These are phyloP conservation scores for Immersiella caudata DNA, from an alignment of 495 filamentous ascomycete species.

Conservation along the genomic window DNA sequence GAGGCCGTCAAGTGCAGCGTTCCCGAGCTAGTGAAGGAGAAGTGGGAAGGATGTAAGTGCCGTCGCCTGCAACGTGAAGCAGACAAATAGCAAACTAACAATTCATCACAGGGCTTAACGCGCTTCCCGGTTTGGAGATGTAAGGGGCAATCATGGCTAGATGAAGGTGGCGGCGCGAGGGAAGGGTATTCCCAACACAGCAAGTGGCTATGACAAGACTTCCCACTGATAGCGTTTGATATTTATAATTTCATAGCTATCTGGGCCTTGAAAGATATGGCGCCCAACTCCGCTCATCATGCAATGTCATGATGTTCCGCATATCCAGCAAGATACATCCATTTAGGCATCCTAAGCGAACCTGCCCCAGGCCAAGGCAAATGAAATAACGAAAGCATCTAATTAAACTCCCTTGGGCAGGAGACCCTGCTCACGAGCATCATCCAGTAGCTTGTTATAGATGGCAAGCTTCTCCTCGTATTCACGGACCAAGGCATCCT, in stretches of 20 bases:
- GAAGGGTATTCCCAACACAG: no score
- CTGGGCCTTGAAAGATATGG: no score
- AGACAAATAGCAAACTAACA: neutral
- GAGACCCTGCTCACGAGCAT: conserved; percentile 35
- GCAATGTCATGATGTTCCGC: no score
- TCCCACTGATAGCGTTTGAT: no score
- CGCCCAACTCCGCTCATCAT: no score
- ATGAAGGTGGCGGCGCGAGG: no score
- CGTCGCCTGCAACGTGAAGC: neutral
- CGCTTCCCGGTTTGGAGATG: conserved; percentile 3
- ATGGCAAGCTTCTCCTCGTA: conserved; percentile 40
- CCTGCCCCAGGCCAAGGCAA: neutral
- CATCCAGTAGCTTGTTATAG: conserved; percentile 36
- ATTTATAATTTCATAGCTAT: no score
- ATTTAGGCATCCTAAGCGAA: no score
- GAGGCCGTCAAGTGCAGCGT: conserved; percentile 13
- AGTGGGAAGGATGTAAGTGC: conserved; percentile 18
- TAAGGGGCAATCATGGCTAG: no score
- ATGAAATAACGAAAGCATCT: neutral
- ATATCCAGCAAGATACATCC: no score
- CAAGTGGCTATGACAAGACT: no score
- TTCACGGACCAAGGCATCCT: conserved; percentile 30
- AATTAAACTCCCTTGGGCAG: neutral
- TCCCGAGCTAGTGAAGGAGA: conserved; percentile 10
- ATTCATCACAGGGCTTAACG: conserved; percentile 3